Conservation (phyloP, 192 early-diverging fungal species). For the Coemansia pectinata region DNA sequence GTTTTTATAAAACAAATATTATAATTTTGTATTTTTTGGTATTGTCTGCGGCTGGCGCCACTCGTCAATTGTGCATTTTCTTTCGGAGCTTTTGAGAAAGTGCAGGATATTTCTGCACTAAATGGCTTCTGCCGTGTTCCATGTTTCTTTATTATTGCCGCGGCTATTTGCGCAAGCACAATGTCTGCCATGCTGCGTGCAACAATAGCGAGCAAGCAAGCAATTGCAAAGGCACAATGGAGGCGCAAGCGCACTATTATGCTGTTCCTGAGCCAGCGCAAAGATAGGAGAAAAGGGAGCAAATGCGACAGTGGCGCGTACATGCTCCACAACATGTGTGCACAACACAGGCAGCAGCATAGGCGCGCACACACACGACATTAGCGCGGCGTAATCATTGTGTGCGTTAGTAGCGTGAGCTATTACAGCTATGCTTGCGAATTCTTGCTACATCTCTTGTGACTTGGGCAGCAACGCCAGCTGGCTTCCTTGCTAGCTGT, state of each 20-base stretch:
- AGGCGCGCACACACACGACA: neutral
- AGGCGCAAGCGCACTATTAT: neutral
- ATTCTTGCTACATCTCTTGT: neutral
- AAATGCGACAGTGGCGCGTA: slow-evolving; percentile 3
- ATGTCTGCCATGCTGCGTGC: neutral
- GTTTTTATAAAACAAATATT: neutral
- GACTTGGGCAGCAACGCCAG: neutral
- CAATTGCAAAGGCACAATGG: slow-evolving; percentile 7
- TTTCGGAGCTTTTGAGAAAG: slow-evolving; percentile 4
- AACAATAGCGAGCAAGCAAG: slow-evolving; percentile 1
- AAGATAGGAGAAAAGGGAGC: neutral
- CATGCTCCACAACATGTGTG: neutral
- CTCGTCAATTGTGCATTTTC: slow-evolving; percentile 1
- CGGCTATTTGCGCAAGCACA: slow-evolving; percentile 2
- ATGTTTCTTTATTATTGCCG: slow-evolving; percentile 3
- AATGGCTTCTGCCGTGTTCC: neutral
- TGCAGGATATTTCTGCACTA: slow-evolving; percentile 1
- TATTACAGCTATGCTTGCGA: neutral
- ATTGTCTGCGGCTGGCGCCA: slow-evolving; percentile 4
- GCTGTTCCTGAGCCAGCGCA: neutral
- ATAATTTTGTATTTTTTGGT: neutral
- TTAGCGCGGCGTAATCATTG: neutral
- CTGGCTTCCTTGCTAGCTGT: neutral
- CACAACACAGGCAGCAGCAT: neutral
- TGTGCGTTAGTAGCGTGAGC: neutral